These are phyloP conservation scores for Globisporangium recalcitrans DNA, from an alignment of 352 stramenopile genomes.

Conservation along the genomic window DNA sequence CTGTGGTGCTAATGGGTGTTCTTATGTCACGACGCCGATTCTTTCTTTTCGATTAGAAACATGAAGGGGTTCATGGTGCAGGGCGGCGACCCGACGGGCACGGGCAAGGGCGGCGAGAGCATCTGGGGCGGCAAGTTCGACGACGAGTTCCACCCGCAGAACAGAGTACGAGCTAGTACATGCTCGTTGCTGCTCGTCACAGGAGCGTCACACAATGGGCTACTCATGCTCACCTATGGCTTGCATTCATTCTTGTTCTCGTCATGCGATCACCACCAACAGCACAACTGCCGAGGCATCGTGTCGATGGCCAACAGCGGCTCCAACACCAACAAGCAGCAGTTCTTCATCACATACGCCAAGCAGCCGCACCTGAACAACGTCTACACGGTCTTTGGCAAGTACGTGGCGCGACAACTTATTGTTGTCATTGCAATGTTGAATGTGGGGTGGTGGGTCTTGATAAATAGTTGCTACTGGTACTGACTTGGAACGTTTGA, in stretches of 20 bases:
- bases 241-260: not conserved
- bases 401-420: constrained; percentile 35
- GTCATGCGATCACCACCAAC: no score
- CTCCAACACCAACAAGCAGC: constrained; percentile 90
- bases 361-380: constrained; percentile 97
- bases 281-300: constrained; percentile 88
- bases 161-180: constrained; percentile 36
- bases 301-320: constrained; percentile 92
- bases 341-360: constrained; percentile 99
- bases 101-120: constrained; percentile 86
- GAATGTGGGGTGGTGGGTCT: not conserved
- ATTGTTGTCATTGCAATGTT: no score
- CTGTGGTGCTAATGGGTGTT: not conserved
- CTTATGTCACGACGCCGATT: not conserved
- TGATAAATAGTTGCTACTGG: not conserved
- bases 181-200: no score
- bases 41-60: constrained; percentile 37
- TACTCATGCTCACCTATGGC: no score
- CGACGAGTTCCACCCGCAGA: constrained; percentile 91
- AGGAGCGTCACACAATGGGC: no score
- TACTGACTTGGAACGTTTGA: not conserved
- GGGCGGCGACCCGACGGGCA: constrained; percentile 88
- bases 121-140: constrained; percentile 88
- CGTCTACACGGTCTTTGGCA: constrained; percentile 96
- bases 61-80: constrained; percentile 89